Conservation (phyloP, 108 stramenopile species). For the Cyclostephanos tholiformis region DNA sequence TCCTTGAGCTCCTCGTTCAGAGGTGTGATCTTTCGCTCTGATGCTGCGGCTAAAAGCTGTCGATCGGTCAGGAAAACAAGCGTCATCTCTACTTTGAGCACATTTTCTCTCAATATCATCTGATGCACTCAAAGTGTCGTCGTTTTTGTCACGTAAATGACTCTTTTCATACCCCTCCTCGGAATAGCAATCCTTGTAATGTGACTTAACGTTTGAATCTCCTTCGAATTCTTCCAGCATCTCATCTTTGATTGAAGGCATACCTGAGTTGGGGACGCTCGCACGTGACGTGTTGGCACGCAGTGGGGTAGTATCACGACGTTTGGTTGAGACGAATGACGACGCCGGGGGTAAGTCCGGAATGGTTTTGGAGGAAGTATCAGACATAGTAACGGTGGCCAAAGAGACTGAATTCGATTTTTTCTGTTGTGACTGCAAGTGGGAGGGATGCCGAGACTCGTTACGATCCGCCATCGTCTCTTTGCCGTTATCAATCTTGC, state of each 20-base stretch:
- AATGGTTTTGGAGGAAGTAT: neutral
- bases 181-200: neutral
- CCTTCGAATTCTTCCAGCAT: conserved; percentile 5
- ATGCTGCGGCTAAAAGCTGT: neutral
- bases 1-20: too few relatives aligned
- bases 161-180: neutral
- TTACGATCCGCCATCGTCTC: neutral
- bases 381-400: neutral
- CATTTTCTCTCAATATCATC: neutral
- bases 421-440: neutral
- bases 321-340: conserved; percentile 9
- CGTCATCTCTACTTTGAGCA: conserved; percentile 2
- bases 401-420: neutral
- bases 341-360: conserved; percentile 14
- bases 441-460: neutral
- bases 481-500: neutral
- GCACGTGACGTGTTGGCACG: conserved; percentile 10
- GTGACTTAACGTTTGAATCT: neutral
- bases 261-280: neutral
- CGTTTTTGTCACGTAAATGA: neutral
- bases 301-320: conserved; percentile 16
- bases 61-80: neutral
- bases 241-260: conserved; percentile 8
- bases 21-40: too few relatives aligned
- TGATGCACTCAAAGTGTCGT: neutral